Evolutionary conservation across 768 basidiomycete genomes (phyloP), one percentile per base, ranked within the genome.

Genomic region (Hortiboletus flavorubellus): DNA sequence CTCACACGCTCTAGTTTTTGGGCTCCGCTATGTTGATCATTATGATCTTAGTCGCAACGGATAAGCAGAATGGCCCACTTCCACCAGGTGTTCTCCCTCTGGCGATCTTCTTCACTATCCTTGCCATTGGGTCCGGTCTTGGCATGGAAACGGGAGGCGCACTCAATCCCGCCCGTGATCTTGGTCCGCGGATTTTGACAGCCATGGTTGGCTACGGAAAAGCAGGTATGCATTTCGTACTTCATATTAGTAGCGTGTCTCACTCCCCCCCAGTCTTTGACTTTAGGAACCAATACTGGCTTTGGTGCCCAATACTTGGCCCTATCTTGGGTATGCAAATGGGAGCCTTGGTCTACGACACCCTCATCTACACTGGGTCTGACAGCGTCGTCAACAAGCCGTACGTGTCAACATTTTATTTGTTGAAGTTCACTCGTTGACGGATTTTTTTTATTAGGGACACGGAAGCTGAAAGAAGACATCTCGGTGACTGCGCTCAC

Each of bases 161-260:
- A 5, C 70, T 87, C 49, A 88, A 88, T 60, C 87, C 87, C 38
- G 85, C 87, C 31, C 83, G 87, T 62, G 87, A 89, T 70, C 71
- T 89, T 30, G 87, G 87, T 6, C 87, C 87, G 2, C 77, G 87
- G 9, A 60, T 89, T 34, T 67, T 87, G 64, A 87, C 85, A 1
- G 78, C 86, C 6, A 86, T 88, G 82, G 85, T 78, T 8, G 87
- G 87, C n/a, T 89, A 87, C 60, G 86, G 86, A 21, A 69, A 12
- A 45, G 67, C 55, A 37, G 68, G 63, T 74, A 76, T 39, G 82
- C 78, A 16, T 81, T 73, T 47, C 26, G 10, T 46, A 10, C 41
- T 15, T 35, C 23, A 18, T 21, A 38, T 31, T 16, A 6, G 40
- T 14, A 30, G 9, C 4, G 7, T 30, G 26, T 4, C 16, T 55